A percentile compares a stretch with the other conserved stretches of the same genome.
These are phyloP conservation scores for Porodaedalea pini DNA, from an alignment of 1,284 basidiomycete species.

Conservation along the genomic window DNA sequence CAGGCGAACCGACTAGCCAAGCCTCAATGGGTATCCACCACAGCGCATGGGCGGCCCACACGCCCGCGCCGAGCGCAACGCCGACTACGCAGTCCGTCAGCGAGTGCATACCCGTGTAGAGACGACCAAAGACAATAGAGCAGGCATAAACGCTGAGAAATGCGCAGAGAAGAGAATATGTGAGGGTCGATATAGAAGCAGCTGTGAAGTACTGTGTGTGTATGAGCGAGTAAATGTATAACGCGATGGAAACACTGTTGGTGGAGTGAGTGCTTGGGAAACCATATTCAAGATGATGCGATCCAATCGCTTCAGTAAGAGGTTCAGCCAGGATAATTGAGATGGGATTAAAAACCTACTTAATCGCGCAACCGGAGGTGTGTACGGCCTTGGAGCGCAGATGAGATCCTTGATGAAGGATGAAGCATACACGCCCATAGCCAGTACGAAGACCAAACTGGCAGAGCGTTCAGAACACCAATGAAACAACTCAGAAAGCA, in stretches of 20 bases:
- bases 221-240: constrained; percentile 65
- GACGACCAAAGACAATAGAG: constrained; percentile 83
- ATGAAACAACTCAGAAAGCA: neutral
- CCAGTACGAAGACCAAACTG: constrained; percentile 71
- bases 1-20: constrained; percentile 39
- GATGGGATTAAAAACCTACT: constrained; percentile 45
- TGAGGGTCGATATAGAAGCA: constrained; percentile 39
- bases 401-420: constrained; percentile 88
- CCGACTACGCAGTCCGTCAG: constrained; percentile 76
- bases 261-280: constrained; percentile 97
- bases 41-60: constrained; percentile 58
- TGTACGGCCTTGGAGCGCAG: constrained; percentile 88
- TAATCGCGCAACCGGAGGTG: constrained; percentile 86
- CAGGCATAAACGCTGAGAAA: constrained; percentile 62
- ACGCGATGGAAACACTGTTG: constrained; percentile 84
- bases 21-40: constrained; percentile 40
- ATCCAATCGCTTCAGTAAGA: constrained; percentile 62
- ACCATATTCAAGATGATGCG: constrained; percentile 86
- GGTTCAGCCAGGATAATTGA: constrained; percentile 6
- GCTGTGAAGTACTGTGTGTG: constrained; percentile 43
- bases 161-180: constrained; percentile 42
- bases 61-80: constrained; percentile 56
- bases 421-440: constrained; percentile 78
- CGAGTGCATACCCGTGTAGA: constrained; percentile 92
- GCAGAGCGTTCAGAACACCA: neutral